phyloP scores from a whole-genome alignment of 1,139 yeast species.

The Scheffersomyces lignicola region DNA sequence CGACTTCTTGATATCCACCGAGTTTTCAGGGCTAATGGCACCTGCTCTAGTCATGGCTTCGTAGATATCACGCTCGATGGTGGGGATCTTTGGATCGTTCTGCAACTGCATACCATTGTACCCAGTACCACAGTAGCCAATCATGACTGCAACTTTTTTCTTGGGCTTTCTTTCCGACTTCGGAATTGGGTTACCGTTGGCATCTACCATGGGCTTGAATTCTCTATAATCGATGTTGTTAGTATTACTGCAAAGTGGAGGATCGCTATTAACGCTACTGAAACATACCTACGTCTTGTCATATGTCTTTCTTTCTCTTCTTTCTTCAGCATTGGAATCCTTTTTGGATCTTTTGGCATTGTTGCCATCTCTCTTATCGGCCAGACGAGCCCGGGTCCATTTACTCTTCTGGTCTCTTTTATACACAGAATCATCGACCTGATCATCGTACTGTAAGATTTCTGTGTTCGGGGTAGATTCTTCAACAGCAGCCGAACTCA shows the following conservation, averaged over 20 bases:
- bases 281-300: conserved; percentile 38
- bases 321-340: conserved; percentile 17
- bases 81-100: conserved; percentile 79
- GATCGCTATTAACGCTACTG: not conserved
- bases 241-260: conserved; percentile 12
- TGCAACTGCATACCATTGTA: conserved; percentile 95
- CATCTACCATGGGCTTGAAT: conserved; percentile 51
- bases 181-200: conserved; percentile 58
- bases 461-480: not conserved
- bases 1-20: conserved; percentile 85
- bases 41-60: conserved; percentile 86
- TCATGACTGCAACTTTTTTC: conserved; percentile 84
- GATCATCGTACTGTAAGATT: conserved; percentile 12
- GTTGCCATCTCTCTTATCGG: conserved; percentile 39
- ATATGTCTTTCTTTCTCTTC: conserved; percentile 13
- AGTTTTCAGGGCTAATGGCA: conserved; percentile 85
- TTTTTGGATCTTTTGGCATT: conserved; percentile 34
- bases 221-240: conserved; percentile 31
- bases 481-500: not conserved
- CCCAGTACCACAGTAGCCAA: conserved; percentile 98
- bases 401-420: conserved; percentile 46
- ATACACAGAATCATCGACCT: conserved; percentile 25
- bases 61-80: conserved; percentile 91
- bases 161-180: conserved; percentile 72
- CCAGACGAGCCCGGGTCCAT: conserved; percentile 33